Evolutionary conservation across 495 filamentous ascomycete species (phyloP).

Genomic region (Podospora bellae-mahoneyi): DNA sequence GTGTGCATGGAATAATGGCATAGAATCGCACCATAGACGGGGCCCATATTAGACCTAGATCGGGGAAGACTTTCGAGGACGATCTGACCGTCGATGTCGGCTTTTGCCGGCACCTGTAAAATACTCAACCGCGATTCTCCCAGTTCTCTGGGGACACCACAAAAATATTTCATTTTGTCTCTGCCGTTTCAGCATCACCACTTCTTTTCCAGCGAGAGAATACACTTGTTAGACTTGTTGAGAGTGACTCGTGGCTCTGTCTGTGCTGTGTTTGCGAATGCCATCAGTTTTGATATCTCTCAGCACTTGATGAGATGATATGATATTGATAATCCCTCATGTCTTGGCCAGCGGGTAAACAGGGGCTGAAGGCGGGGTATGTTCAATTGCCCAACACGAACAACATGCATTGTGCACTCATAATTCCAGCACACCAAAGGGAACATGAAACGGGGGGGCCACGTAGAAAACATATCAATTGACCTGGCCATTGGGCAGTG

Average conservation of each 20-base stretch:
- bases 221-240: background rate
- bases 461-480: background rate
- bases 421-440: background rate
- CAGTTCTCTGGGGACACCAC: slow-evolving; percentile 28
- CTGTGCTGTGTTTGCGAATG: background rate
- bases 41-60: slow-evolving; percentile 38
- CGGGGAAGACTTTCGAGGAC: slow-evolving; percentile 31
- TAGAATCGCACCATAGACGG: slow-evolving; percentile 39
- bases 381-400: background rate
- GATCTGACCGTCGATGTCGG: slow-evolving; percentile 32
- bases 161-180: slow-evolving; percentile 31
- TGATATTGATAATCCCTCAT: background rate
- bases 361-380: background rate
- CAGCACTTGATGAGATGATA: background rate
- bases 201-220: background rate
- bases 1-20: slow-evolving; percentile 35
- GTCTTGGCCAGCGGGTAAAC: background rate
- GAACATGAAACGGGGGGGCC: background rate
- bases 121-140: slow-evolving; percentile 31
- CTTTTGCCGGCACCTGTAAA: slow-evolving; percentile 32
- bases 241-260: background rate
- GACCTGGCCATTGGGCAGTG: background rate
- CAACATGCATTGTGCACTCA: background rate
- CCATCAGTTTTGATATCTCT: background rate
- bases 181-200: background rate